phyloP scores from a whole-genome alignment of 306 rosid genomes.

The Malus orientalis region DNA sequence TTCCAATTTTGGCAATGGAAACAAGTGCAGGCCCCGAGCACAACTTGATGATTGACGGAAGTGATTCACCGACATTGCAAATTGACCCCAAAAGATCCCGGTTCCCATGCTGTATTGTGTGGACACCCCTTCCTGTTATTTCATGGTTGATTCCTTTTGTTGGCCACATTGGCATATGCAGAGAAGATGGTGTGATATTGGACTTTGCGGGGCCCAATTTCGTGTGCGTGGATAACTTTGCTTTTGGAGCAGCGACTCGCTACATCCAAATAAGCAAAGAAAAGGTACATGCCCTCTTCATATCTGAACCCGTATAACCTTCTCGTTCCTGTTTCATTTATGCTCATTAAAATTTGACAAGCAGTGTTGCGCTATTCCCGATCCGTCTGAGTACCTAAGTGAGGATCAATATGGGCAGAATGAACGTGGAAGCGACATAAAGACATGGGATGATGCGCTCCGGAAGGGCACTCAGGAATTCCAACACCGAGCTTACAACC shows the following conservation, averaged over 20 bases:
- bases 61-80: conserved; percentile 35
- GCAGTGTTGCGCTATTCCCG: conserved; percentile 47
- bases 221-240: conserved; percentile 74
- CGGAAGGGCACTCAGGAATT: conserved; percentile 75
- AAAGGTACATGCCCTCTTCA: conserved; percentile 37
- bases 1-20: conserved; percentile 44
- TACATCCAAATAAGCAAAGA: conserved; percentile 63
- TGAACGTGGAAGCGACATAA: conserved; percentile 36
- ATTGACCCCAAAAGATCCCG: conserved; percentile 72
- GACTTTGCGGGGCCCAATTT: conserved; percentile 97
- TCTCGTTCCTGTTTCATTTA: conserved; percentile 16
- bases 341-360: conserved; percentile 18
- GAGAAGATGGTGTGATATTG: conserved; percentile 94
- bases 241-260: conserved; percentile 81
- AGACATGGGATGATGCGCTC: conserved; percentile 80
- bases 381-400: conserved; percentile 22
- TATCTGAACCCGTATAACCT: neutral
- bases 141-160: conserved; percentile 91
- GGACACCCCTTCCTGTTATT: conserved; percentile 95
- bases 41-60: conserved; percentile 37
- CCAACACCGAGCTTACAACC: conserved; percentile 77
- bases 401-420: conserved; percentile 38
- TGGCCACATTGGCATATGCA: conserved; percentile 92
- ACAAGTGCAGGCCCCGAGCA: conserved; percentile 40
- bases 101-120: conserved; percentile 88